Conservation (phyloP, 768 basidiomycete genomes). For the Pholiota conissans region DNA sequence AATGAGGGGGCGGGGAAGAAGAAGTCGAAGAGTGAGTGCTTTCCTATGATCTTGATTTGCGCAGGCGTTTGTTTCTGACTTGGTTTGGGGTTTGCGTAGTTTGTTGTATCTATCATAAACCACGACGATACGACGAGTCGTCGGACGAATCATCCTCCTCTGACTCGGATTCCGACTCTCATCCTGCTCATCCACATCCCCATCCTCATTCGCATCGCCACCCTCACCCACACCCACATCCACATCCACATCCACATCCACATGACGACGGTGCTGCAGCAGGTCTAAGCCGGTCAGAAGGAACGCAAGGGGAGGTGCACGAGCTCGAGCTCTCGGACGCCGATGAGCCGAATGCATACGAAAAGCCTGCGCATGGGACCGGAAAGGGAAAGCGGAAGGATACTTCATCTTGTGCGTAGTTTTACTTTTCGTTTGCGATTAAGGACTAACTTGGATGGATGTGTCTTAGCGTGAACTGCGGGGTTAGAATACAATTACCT, state of each 20-base stretch:
- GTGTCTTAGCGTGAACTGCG: no score
- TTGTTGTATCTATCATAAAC: constrained; percentile 94
- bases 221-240: no score
- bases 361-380: constrained; percentile 38
- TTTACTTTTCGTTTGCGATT: not conserved
- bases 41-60: not conserved
- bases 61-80: not conserved
- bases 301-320: constrained; percentile 11
- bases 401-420: not conserved
- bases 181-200: constrained; percentile 13
- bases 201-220: constrained; percentile 22
- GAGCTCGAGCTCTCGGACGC: constrained; percentile 25
- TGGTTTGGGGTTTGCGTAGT: constrained; percentile 45
- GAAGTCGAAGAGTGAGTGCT: constrained; percentile 84
- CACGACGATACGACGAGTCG: constrained; percentile 78
- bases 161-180: constrained; percentile 37
- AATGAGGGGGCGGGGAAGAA: constrained; percentile 90
- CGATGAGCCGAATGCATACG: constrained; percentile 52
- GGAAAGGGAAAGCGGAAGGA: constrained; percentile 23
- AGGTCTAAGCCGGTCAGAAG: constrained; percentile 5
- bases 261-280: constrained; percentile 6
- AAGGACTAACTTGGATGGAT: not conserved
- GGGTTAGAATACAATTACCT: no score
- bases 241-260: constrained; percentile 4
- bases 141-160: constrained; percentile 64